Percentiles rank a stretch among this genome's conserved stretches.
Conservation (phyloP, 2,329 filamentous ascomycete genomes). For the Aspergillus sp. region DNA sequence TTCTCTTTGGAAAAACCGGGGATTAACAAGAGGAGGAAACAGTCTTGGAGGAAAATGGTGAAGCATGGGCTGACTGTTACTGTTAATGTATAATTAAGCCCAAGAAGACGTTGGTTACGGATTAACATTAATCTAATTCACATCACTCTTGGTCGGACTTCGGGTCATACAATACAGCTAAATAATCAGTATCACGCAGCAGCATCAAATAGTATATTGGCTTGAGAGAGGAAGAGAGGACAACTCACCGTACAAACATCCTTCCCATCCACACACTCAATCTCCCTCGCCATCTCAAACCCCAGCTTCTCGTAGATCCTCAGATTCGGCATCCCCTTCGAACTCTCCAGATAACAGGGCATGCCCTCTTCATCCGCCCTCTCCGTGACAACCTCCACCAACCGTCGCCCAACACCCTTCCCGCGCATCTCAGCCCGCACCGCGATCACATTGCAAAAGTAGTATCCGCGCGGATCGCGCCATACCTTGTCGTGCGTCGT, state of each 20-base stretch:
- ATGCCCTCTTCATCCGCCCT: slow-evolving; percentile 64
- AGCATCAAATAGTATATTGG: no score
- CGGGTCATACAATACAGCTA: slow-evolving; percentile 27
- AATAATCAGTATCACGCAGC: not conserved
- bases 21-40: not conserved
- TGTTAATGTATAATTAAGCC: not conserved
- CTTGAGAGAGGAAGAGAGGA: not conserved
- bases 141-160: slow-evolving; percentile 17
- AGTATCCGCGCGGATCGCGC: slow-evolving; percentile 67
- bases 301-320: slow-evolving; percentile 70
- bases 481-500: slow-evolving; percentile 63
- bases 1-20: not conserved
- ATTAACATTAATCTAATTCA: not conserved
- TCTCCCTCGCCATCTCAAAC: slow-evolving; percentile 63
- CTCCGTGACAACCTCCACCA: slow-evolving; percentile 64
- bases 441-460: slow-evolving; percentile 75
- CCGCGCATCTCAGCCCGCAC: slow-evolving; percentile 66
- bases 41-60: not conserved
- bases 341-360: slow-evolving; percentile 70
- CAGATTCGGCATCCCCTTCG: slow-evolving; percentile 66
- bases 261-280: slow-evolving; percentile 65
- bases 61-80: no score
- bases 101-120: not conserved
- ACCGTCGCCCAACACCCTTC: slow-evolving; percentile 62
- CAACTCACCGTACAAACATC: slow-evolving; percentile 51